Evolutionary conservation across 2,329 filamentous ascomycete genomes (phyloP), one percentile per base, ranked within the genome.

Genomic region (Huntiella moniliformis): DNA sequence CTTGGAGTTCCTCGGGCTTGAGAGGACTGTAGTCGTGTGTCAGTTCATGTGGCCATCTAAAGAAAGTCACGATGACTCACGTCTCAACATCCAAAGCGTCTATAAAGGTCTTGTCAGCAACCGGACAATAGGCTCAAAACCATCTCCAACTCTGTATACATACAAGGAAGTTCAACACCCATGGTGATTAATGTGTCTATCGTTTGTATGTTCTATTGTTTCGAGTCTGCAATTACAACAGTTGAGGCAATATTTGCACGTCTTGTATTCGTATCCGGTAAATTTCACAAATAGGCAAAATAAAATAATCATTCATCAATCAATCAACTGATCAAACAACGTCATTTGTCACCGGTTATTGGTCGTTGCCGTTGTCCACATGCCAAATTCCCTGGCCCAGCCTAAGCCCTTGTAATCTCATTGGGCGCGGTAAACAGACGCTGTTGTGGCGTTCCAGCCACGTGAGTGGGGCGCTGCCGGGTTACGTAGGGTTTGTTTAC

Each of bases 51-150:
- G 38, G 16, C 17, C 11, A 15, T 18, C 38, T 36, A n/a, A 5
- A 5, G 34, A 36, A 28, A 28, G 22, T 28, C 22, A 16, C 12
- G 34, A 36, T 36, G 18, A 63, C 70, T 57, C 57, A 88, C 83
- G 82, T 94, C 69, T 98, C 91, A 56, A 91, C 91, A 66, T 98
- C 91, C 54, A 92, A 86, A 58, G 91, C 91, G 70, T 96, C 91
- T 96, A 65, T 50, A 28, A 28, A 28, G 22, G 7, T 28, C 22
- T 28, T 28, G 22, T 28, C 22, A 28, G 22, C 13, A 39, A 39
- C 11, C 38, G 22, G 22, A 11, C 38, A 16, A 39, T 17, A 16
- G 38, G 16, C 4, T 22, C n/a, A n/a, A 12, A 28, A 28, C 22
- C 10, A 28, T 18, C 15, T 36, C n/a, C n/a, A 15, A 18, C 32